phyloP scores from a whole-genome alignment of 2,329 filamentous ascomycete genomes.

The Pestalotiopsis sp. region DNA sequence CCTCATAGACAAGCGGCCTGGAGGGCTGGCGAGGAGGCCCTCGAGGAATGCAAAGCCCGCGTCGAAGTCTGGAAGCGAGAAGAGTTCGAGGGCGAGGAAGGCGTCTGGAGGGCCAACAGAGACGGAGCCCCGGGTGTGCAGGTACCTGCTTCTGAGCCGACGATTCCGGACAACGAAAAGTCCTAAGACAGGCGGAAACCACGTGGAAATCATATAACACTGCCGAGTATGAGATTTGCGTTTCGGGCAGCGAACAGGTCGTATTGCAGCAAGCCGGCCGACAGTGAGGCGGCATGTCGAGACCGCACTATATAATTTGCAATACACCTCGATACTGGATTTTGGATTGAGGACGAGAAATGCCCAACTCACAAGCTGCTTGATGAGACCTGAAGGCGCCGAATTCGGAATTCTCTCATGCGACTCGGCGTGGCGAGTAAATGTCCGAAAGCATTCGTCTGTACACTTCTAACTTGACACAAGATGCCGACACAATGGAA shows the following conservation, averaged over 20 bases:
- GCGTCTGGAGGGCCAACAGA: conserved; percentile 85
- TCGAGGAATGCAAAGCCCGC: conserved; percentile 82
- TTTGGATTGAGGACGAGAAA: too few relatives aligned
- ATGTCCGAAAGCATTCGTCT: not conserved
- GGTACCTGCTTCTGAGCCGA: conserved; percentile 31
- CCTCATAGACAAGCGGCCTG: conserved; percentile 85
- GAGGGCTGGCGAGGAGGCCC: conserved; percentile 83
- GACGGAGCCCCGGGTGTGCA: conserved; percentile 67
- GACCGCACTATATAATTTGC: too few relatives aligned
- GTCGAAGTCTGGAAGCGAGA: conserved; percentile 98
- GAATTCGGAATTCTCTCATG: too few relatives aligned
- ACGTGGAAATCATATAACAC: not conserved
- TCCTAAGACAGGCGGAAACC: not conserved
- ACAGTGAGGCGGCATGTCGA: too few relatives aligned
- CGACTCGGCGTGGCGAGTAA: not conserved
- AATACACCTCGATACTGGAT: too few relatives aligned
- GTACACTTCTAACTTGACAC: not conserved
- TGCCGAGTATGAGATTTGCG: too few relatives aligned
- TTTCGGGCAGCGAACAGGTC: too few relatives aligned
- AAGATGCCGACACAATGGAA: not conserved
- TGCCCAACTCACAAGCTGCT: too few relatives aligned
- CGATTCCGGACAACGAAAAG: not conserved
- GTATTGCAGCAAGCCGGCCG: too few relatives aligned
- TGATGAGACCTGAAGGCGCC: too few relatives aligned
- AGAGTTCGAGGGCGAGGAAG: conserved; percentile 78